A percentile compares a stretch with the other conserved stretches of the same genome.
Conservation (phyloP, 305 asterid genomes). For the Striga hermonthica region DNA sequence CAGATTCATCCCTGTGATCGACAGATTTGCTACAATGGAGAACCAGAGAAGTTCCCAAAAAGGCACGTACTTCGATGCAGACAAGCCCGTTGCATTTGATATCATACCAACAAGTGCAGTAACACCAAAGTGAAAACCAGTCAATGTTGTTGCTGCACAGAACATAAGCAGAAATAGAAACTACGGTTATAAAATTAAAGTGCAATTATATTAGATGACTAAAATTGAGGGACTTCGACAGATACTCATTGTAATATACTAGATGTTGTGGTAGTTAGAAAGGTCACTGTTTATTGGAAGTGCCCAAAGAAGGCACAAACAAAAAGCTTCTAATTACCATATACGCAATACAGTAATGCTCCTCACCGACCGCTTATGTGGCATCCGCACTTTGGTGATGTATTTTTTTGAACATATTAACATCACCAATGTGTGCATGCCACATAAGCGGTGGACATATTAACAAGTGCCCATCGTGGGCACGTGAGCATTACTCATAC, state of each 20-base stretch:
- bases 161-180: constrained; percentile 26
- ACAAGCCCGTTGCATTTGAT: constrained; percentile 76
- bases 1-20: constrained; percentile 92
- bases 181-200: constrained; percentile 16
- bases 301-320: constrained; percentile 9
- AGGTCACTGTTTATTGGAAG: constrained; percentile 12
- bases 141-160: constrained; percentile 79
- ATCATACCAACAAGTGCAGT: constrained; percentile 91
- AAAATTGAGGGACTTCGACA: background rate
- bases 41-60: constrained; percentile 97
- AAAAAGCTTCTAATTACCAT: constrained; percentile 1
- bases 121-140: constrained; percentile 89
- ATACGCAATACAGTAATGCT: too few species aligned
- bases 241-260: background rate
- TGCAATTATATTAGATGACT: constrained; percentile 7
- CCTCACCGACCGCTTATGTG: too few species aligned
- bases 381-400: too few species aligned
- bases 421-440: too few species aligned
- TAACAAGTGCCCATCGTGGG: too few species aligned
- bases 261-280: background rate
- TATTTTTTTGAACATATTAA: too few species aligned
- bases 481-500: too few species aligned
- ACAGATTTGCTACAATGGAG: constrained; percentile 84
- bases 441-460: too few species aligned
- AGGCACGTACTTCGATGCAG: constrained; percentile 82